Percentiles rank a stretch among this genome's conserved stretches.
Conservation (phyloP, 1,284 basidiomycete genomes). For the Pascua guehoae region DNA sequence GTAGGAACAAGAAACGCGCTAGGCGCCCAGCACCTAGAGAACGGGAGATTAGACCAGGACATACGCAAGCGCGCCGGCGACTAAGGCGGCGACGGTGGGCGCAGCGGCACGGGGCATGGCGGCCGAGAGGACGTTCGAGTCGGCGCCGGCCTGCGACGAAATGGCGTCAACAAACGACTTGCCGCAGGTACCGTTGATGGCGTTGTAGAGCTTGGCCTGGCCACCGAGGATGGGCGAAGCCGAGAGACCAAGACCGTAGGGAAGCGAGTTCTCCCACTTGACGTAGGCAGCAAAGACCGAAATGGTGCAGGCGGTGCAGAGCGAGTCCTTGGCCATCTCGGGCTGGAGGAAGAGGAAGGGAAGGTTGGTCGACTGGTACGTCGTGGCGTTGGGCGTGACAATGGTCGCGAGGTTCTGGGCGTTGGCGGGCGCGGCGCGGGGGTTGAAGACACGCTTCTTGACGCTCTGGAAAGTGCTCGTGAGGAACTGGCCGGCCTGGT, state of each 20-base stretch:
- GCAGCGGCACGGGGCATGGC: slow-evolving; percentile 24
- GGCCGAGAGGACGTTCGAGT: slow-evolving; percentile 18
- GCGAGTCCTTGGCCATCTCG: slow-evolving; percentile 52
- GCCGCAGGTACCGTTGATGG: slow-evolving; percentile 55
- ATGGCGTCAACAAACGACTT: slow-evolving; percentile 43
- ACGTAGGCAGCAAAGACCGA: slow-evolving; percentile 70
- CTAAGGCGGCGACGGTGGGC: slow-evolving; percentile 22
- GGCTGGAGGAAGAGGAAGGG: slow-evolving; percentile 73
- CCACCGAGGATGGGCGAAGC: slow-evolving; percentile 63
- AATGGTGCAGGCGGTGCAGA: slow-evolving; percentile 79
- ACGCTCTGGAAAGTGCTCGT: slow-evolving; percentile 34
- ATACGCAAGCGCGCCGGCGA: slow-evolving; percentile 27
- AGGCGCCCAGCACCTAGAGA: slow-evolving; percentile 7
- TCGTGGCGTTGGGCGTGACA: slow-evolving; percentile 62
- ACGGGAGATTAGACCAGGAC: slow-evolving; percentile 14
- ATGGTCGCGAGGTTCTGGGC: slow-evolving; percentile 34
- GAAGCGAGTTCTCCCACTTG: slow-evolving; percentile 63
- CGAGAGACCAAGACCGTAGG: slow-evolving; percentile 69
- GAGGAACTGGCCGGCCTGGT: slow-evolving; percentile 40
- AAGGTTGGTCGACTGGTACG: slow-evolving; percentile 63
- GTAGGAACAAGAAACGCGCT: not conserved
- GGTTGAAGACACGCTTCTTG: slow-evolving; percentile 27
- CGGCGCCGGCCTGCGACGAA: slow-evolving; percentile 38
- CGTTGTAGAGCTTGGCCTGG: slow-evolving; percentile 64
- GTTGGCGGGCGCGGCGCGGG: slow-evolving; percentile 7